These are phyloP conservation scores for Amanita inopinata DNA, from an alignment of 768 basidiomycete species.

Conservation along the genomic window DNA sequence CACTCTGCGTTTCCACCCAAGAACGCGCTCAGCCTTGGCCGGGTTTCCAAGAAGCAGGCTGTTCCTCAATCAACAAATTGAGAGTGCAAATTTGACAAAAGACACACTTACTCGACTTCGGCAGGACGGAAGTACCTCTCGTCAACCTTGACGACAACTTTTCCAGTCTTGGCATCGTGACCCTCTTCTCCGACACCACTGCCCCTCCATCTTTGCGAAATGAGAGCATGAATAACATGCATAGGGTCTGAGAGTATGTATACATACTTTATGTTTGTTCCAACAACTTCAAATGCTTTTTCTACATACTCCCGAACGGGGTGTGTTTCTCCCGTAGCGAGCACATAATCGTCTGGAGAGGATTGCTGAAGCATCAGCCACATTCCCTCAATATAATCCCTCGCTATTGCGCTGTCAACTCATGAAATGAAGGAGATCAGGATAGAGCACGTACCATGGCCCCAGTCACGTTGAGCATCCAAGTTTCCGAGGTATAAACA, in stretches of 20 bases:
- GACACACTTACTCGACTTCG: conserved; percentile 75
- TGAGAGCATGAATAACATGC: neutral
- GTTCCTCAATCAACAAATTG: conserved; percentile 8
- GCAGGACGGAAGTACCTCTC: conserved; percentile 88
- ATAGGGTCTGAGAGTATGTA: neutral
- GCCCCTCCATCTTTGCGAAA: conserved; percentile 64
- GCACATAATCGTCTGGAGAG: conserved; percentile 78
- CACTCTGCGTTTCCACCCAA: conserved; percentile 88
- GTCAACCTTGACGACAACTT: conserved; percentile 77
- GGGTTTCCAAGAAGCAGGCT: conserved; percentile 84
- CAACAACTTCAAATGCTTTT: conserved; percentile 68
- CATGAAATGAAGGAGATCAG: neutral
- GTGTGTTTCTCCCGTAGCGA: conserved; percentile 95
- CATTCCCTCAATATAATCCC: conserved; percentile 95
- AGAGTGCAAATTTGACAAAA: neutral
- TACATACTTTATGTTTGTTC: conserved; percentile 54
- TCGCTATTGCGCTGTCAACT: conserved; percentile 33
- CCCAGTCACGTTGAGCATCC: conserved; percentile 95
- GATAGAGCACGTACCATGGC: conserved; percentile 60
- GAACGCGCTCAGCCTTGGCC: conserved; percentile 76
- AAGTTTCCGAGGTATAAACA: conserved; percentile 92
- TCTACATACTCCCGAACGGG: conserved; percentile 89
- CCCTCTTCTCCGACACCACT: conserved; percentile 70
- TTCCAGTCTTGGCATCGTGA: conserved; percentile 57
- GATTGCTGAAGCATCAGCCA: conserved; percentile 94